A percentile compares a stretch with the other conserved stretches of the same genome.
Evolutionary conservation across 2,329 filamentous ascomycete species (phyloP).

Genomic region (Falciphora oryzae): DNA sequence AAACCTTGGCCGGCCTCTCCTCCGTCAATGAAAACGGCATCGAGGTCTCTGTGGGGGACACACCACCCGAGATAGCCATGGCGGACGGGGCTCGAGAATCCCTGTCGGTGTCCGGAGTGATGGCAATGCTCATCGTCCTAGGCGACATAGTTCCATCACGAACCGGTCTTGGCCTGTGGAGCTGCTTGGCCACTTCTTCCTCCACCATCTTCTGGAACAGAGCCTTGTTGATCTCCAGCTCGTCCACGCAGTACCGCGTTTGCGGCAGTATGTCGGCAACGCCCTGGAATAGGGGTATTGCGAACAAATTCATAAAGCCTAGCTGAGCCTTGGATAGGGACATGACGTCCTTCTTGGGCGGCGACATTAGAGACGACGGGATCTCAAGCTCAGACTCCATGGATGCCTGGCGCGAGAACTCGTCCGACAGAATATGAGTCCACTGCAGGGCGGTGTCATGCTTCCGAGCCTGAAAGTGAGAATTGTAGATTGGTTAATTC

Average conservation of each 20-base stretch:
- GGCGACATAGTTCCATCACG: constrained; percentile 40
- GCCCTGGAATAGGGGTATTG: constrained; percentile 82
- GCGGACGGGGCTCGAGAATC: background rate
- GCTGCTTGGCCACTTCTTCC: constrained; percentile 52
- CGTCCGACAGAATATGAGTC: constrained; percentile 91
- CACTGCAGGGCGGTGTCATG: constrained; percentile 79
- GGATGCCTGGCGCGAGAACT: constrained; percentile 85
- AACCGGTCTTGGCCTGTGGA: constrained; percentile 29
- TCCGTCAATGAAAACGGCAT: constrained; percentile 7
- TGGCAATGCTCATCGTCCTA: constrained; percentile 36
- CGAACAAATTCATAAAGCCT: constrained; percentile 95
- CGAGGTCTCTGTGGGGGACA: constrained; percentile 18
- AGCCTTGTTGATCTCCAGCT: constrained; percentile 70
- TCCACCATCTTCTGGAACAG: constrained; percentile 66
- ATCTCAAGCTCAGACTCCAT: constrained; percentile 90
- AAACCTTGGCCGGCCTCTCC: constrained; percentile 18
- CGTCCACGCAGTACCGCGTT: constrained; percentile 77
- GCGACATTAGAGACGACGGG: constrained; percentile 78
- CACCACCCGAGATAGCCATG: background rate
- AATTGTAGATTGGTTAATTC: background rate
- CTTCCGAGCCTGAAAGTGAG: constrained; percentile 61
- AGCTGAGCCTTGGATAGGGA: constrained; percentile 85
- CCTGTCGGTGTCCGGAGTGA: constrained; percentile 17
- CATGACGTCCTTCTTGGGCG: constrained; percentile 74
- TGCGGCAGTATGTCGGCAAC: constrained; percentile 80